These are phyloP conservation scores for Capsicum pubescens DNA, from an alignment of 257 asterid genomes.

Conservation along the genomic window DNA sequence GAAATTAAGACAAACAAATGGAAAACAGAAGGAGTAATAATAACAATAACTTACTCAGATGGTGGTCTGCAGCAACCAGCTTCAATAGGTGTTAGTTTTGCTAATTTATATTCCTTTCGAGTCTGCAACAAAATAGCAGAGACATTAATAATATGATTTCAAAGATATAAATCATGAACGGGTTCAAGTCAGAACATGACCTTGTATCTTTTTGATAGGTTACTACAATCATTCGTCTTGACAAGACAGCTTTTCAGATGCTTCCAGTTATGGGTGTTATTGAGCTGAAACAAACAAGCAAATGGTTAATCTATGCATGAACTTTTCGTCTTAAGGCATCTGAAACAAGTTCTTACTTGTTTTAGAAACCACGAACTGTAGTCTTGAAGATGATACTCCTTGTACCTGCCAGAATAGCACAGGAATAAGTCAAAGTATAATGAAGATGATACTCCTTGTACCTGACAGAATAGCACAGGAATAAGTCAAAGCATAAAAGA, in stretches of 20 bases:
- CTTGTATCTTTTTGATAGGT: conserved; percentile 71
- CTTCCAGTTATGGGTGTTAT: too few species aligned
- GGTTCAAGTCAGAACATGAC: conserved; percentile 39
- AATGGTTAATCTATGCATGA: too few species aligned
- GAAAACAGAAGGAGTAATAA: too few species aligned
- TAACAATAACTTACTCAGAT: conserved; percentile 60
- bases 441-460: conserved; percentile 51
- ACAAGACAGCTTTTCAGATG: conserved; percentile 63
- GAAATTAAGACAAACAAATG: too few species aligned
- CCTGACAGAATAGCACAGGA: background rate
- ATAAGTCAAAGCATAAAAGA: background rate
- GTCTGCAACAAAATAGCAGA: conserved; percentile 49
- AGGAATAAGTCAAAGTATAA: background rate
- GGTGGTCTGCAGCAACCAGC: conserved; percentile 98
- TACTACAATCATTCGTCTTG: conserved; percentile 71
- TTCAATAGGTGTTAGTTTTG: conserved; percentile 77
- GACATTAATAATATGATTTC: background rate
- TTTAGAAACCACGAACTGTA: conserved; percentile 70
- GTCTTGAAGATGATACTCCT: conserved; percentile 55
- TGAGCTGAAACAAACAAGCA: too few species aligned
- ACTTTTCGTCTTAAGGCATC: too few species aligned
- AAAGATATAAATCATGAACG: background rate
- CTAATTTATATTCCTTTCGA: conserved; percentile 61
- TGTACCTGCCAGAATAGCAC: too few species aligned
- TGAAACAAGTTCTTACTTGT: too few species aligned